Evolutionary conservation across 2,329 filamentous ascomycete species (phyloP).

Genomic region (Dactylellina cionopaga): DNA sequence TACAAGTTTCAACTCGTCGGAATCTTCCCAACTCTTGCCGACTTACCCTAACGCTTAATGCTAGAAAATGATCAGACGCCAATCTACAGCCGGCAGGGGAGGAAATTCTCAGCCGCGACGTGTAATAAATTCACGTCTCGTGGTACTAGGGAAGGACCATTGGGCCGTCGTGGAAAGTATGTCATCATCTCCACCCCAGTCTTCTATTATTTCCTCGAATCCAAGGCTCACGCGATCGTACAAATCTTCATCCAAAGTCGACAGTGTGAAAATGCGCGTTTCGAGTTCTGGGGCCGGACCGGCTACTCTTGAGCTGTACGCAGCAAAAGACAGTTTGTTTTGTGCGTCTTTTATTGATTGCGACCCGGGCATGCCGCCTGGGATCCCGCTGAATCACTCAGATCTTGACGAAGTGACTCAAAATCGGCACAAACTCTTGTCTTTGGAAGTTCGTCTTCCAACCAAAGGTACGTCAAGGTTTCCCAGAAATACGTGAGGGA

Average conservation of each 20-base stretch:
- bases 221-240: background rate
- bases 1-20: too few relatives aligned
- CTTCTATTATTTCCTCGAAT: background rate
- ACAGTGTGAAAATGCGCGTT: background rate
- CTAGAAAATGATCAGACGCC: background rate
- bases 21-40: background rate
- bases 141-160: background rate
- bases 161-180: background rate
- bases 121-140: background rate
- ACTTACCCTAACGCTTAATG: background rate
- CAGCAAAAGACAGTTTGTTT: background rate
- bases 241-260: background rate
- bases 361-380: background rate
- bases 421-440: background rate
- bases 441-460: background rate
- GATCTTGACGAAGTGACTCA: background rate
- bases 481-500: too few relatives aligned
- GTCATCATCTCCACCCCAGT: background rate
- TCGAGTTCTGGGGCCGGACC: background rate
- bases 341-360: background rate
- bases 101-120: background rate
- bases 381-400: slow-evolving; percentile 4
- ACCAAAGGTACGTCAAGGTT: slow-evolving; percentile 1
- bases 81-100: background rate
- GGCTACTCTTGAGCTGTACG: slow-evolving; percentile 1